These are phyloP conservation scores for Paramecium tetraurelia DNA, from an alignment of 73 alveolate species.

Conservation along the genomic window DNA sequence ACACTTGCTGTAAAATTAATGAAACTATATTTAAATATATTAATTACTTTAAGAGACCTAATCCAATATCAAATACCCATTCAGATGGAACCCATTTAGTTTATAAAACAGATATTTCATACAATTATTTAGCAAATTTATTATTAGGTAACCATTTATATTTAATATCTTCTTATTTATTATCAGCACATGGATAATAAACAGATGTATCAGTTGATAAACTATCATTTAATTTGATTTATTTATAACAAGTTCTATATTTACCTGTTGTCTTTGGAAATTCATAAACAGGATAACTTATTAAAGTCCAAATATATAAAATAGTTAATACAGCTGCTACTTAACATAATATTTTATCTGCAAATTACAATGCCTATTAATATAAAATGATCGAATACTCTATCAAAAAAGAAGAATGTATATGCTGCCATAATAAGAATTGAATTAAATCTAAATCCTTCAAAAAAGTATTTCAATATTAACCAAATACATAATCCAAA, in stretches of 20 bases:
- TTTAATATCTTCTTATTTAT: not conserved
- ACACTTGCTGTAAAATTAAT: not conserved
- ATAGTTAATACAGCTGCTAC: not conserved
- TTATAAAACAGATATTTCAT: not conserved
- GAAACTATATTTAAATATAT: not conserved
- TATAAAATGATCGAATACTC: not conserved
- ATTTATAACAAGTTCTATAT: not conserved
- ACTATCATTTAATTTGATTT: conserved; percentile 5
- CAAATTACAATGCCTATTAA: not conserved
- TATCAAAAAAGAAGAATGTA: conserved; percentile 12
- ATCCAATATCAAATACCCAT: conserved; percentile 27
- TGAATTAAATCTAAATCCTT: not conserved
- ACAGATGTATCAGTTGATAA: not conserved
- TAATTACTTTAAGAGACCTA: not conserved
- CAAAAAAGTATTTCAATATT: not conserved
- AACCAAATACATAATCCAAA: conserved; percentile 8
- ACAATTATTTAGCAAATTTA: not conserved
- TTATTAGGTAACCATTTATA: conserved; percentile 2
- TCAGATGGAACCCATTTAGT: not conserved
- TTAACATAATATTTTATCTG: conserved; percentile 31
- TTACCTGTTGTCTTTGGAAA: conserved; percentile 32
- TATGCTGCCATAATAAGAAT: not conserved
- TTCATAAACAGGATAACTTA: conserved; percentile 14
- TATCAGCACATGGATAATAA: not conserved
- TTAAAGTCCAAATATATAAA: conserved; percentile 10